Evolutionary conservation across 495 filamentous ascomycete species (phyloP), one percentile per base, ranked within the genome.

Genomic region (Neurospora tetrasperma): DNA sequence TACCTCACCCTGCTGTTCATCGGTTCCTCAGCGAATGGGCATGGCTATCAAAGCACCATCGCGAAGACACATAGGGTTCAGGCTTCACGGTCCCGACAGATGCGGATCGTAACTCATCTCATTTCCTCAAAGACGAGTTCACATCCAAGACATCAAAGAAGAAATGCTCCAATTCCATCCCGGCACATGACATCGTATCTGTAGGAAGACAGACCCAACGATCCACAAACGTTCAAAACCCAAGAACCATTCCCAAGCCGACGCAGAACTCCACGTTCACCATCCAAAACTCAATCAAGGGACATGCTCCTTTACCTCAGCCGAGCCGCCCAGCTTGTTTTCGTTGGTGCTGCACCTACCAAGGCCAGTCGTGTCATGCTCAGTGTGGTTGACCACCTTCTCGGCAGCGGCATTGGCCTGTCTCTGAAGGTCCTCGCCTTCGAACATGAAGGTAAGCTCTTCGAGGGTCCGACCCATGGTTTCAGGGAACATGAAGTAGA

Each of bases 401-500:
- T 84, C 75, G 72, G 83, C 83, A 6, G 81, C 82, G 0, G 80
- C 77, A 42, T 76, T 78, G 38, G 79, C 79, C 75, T 81, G 74
- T 2, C 82, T 80, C 20, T 79, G 76, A n/a, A 84, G 78, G 7
- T 79, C 74, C 74, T 81, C 82, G 70, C 84, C 84, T 74, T 85
- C 84, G 71, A 85, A 85, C 74, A 85, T 75, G 79, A 90, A 90
- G 0, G 89, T 87, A 42, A 91, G 75, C 76, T 92, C 90, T 80
- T 91, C 89, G 16, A 91, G 80, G 2, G 89, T 91, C 14, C 88
- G 81, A 14, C 85, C 86, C 59, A 84, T 78, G 2, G 90, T 91
- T 78, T 91, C 89, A 6, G 89, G 89, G 81, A 89, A 90, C 75
- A 91, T 84, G 73, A 90, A 88, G 75, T 84, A 91, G 69, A 91